phyloP scores from a whole-genome alignment of 345 rosid genomes.

The Hibiscus syriacus region DNA sequence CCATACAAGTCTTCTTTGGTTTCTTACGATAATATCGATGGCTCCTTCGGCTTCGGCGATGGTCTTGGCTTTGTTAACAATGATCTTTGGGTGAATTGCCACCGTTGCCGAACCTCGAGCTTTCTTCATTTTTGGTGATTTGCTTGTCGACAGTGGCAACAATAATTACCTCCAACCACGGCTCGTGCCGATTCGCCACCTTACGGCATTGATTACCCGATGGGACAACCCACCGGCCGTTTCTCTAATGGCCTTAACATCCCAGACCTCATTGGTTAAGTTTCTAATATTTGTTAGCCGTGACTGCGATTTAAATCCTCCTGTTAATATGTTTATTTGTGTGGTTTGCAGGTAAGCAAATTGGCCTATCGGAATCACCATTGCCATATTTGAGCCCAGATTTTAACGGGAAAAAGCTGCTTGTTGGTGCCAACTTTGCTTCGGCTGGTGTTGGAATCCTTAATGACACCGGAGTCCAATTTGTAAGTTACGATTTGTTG shows the following conservation, averaged over 20 bases:
- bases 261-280: constrained; percentile 62
- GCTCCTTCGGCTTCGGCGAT: background rate
- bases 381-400: constrained; percentile 71
- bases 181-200: constrained; percentile 74
- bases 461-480: too few relatives aligned
- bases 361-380: constrained; percentile 44
- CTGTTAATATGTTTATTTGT: background rate
- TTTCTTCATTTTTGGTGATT: constrained; percentile 59
- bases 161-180: constrained; percentile 65
- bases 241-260: constrained; percentile 84
- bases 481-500: too few relatives aligned
- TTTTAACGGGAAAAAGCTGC: too few relatives aligned
- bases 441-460: constrained; percentile 69
- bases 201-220: constrained; percentile 63
- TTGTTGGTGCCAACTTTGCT: constrained; percentile 90
- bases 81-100: constrained; percentile 5
- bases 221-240: constrained; percentile 57
- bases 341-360: constrained; percentile 33
- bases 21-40: background rate
- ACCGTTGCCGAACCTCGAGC: constrained; percentile 34
- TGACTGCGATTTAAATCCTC: too few relatives aligned
- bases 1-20: background rate
- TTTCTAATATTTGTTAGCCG: background rate
- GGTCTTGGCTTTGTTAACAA: constrained; percentile 12
- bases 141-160: constrained; percentile 82